Base-by-base conservation (phyloP, 257 asterid genomes). In the Solanum tacnaense region DNA sequence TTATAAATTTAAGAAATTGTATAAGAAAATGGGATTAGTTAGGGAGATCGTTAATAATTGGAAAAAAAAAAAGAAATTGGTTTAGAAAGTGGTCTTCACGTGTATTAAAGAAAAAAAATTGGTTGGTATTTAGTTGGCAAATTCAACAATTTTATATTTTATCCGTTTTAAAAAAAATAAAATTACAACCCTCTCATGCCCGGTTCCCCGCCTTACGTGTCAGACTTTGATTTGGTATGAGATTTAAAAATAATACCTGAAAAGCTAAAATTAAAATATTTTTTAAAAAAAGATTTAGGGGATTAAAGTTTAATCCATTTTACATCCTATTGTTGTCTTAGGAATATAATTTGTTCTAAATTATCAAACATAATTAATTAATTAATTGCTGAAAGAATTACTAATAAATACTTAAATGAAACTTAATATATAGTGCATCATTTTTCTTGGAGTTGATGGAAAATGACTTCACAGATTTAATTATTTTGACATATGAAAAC, bases 81-180 rank as follows among this genome's bases (percentile, higher is more conserved):
- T 31, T 68, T 85, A 70, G 29, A 74, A 85, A 32, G 70, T 68
- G 88, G 83, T 70, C 88, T 70, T 86, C 88, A 70, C 88, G 88
- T 85, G 60, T 39, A 68, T 41, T 31, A 29, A 25, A 25, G 32
- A 25, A 65, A 25, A 11, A 65, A 5, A 49, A 49, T 16, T 39
- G 4, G 39, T 23, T 67, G 39, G 60, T 29, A 81, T 39, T 34
- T 85, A 15, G 60, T 78, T 78, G 62, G 62, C 36, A 78, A 34
- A 15, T 41, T 39, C n/a, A 39, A 3, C 60, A 76, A 76, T 76
- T 39, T 74, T 35, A 35, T 65, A 67, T 25, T 65, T 65, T 25
- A 25, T 25, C 18, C 4, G 9, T 67, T 67, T 12, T 35, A 0
- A 35, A 35, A 35, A 35, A 60, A 21, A 41, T 9, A 10, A 67